Base-by-base conservation (phyloP, 805 yeast genomes). In the Cyberlindnera saturnus region DNA sequence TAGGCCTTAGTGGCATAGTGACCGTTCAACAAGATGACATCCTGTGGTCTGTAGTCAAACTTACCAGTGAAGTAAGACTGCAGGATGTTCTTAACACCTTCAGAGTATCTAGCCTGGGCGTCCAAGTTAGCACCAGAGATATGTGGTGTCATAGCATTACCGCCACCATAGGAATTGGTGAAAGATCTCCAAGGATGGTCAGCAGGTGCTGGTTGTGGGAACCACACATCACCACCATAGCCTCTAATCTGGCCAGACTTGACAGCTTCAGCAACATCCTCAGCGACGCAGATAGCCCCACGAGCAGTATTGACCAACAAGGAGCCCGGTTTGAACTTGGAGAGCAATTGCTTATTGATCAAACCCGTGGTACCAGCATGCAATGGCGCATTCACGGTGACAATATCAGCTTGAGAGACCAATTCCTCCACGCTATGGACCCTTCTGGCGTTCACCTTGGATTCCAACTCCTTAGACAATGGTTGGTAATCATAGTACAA, bases 161-260 rank as follows among this genome's bases (percentile, higher is more conserved):
- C 91, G 32, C 77, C 85, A 46, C 82, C 83, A 51, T 71, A 75
- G 56, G 74, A 67, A 74, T 82, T 82, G 39, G 67, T 59, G 79
- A 83, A 75, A 10, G 69, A 43, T 71, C 88, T 73, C 93, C 93
- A 85, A 51, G 89, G 89, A 59, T 83, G 89, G 61, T 73, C 73
- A 42, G 69, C 66, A 50, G 89, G 88, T 23, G 91, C 86, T 35
- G 95, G 95, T 64, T 85, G 95, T n/a, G 82, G 82, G 69, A 57
- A 74, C 88, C 91, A 84, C 41, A 85, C 93, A 63, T 85, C 93
- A 53, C 91, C 93, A 56, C 90, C 93, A 60, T 84, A 85, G 41
- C 90, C 91, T 55, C 82, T 70, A 39, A 85, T 61, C 53, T 81
- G 81, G 39, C 93, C 93, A 32, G 77, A 65, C 42, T 70, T 59